phyloP scores from a whole-genome alignment of 495 filamentous ascomycete genomes.

The Penicillium odoratum region DNA sequence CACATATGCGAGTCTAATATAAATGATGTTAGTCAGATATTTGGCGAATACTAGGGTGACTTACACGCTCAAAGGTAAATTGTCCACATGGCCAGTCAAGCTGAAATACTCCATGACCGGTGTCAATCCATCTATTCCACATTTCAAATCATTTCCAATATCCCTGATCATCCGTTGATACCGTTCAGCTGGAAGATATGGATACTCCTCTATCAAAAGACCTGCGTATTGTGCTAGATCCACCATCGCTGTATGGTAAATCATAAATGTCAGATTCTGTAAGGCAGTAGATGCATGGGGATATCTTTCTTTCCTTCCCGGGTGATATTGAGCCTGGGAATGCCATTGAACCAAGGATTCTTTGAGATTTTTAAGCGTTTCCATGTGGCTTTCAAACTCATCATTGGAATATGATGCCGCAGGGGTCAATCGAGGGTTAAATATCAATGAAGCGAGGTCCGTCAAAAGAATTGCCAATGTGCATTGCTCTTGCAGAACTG shows the following conservation, averaged over 20 bases:
- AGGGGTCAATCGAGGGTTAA: constrained; percentile 27
- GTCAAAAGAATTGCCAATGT: constrained; percentile 47
- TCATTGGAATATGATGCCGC: constrained; percentile 11
- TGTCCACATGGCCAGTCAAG: constrained; percentile 21
- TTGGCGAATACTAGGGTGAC: background rate
- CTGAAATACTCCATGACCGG: constrained; percentile 36
- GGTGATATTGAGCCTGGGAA: constrained; percentile 6
- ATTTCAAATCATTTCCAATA: constrained; percentile 23
- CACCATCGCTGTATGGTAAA: constrained; percentile 40
- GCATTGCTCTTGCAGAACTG: constrained; percentile 46
- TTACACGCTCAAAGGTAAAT: constrained; percentile 36
- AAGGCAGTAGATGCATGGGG: constrained; percentile 40
- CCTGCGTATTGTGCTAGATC: constrained; percentile 31
- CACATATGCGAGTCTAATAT: constrained; percentile 28
- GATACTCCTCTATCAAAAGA: constrained; percentile 28
- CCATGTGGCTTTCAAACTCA: constrained; percentile 17
- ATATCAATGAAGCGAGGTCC: constrained; percentile 44
- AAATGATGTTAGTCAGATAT: background rate
- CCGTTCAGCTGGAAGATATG: constrained; percentile 10
- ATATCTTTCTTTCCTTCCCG: background rate
- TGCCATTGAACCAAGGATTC: constrained; percentile 26
- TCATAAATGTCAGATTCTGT: constrained; percentile 50
- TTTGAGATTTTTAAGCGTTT: constrained; percentile 19
- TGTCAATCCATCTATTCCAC: constrained; percentile 25
- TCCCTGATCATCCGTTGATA: constrained; percentile 17